Conservation (phyloP, 139 green algal genomes). For the Spirogloea muscicola region DNA sequence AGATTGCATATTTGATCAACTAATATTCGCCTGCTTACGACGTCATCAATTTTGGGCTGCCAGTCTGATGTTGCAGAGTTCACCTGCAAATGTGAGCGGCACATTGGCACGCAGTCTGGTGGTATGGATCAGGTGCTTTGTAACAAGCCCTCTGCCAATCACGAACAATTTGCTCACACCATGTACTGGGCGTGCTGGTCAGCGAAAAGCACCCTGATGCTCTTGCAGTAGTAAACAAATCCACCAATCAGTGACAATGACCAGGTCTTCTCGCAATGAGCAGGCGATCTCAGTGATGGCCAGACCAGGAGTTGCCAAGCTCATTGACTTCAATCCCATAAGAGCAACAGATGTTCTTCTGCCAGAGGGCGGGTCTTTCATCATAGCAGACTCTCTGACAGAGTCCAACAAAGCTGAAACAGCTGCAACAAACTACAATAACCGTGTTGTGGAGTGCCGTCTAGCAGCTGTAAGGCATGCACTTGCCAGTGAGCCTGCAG, state of each 20-base stretch:
- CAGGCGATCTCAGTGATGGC: constrained; percentile 94
- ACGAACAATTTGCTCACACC: too few species aligned
- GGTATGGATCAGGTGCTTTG: constrained; percentile 92
- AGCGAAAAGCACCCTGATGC: too few species aligned
- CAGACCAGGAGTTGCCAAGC: constrained; percentile 62
- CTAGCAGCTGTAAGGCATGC: constrained; percentile 71
- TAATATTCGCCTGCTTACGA: not conserved
- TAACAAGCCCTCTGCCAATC: too few species aligned
- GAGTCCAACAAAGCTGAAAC: constrained; percentile 89
- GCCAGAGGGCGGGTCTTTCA: constrained; percentile 75
- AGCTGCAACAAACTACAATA: constrained; percentile 83
- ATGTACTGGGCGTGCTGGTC: too few species aligned
- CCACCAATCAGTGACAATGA: not conserved
- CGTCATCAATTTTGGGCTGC: constrained; percentile 7
- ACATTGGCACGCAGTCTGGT: constrained; percentile 64
- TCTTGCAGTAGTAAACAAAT: not conserved
- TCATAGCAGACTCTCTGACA: constrained; percentile 89
- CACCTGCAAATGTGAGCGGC: constrained; percentile 58
- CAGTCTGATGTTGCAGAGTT: constrained; percentile 81
- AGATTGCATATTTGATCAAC: too few species aligned
- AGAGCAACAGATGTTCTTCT: constrained; percentile 77
- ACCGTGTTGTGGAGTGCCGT: constrained; percentile 91
- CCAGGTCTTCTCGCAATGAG: constrained; percentile 11
- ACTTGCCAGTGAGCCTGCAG: too few species aligned
- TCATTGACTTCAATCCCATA: constrained; percentile 78